Conservation (phyloP, 2,329 filamentous ascomycete species). For the Aspergillus pseudonomiae region DNA sequence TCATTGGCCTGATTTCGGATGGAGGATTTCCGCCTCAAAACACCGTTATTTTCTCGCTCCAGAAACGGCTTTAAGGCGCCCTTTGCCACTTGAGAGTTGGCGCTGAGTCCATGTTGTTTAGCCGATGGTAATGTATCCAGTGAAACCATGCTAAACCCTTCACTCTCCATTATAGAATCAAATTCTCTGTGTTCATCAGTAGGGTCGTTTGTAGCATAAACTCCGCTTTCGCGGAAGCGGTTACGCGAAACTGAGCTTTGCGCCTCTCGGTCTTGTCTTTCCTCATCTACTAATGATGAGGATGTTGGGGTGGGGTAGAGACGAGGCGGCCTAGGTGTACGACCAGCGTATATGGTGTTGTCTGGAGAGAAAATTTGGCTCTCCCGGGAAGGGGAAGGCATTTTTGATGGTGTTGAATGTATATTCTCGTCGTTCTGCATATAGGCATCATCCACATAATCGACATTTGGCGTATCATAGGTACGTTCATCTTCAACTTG, state of each 20-base stretch:
- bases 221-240: constrained; percentile 8
- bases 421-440: constrained; percentile 29
- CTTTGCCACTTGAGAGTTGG: constrained; percentile 31
- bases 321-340: constrained; percentile 35
- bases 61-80: constrained; percentile 31
- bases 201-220: constrained; percentile 31
- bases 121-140: constrained; percentile 56
- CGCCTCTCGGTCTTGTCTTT: constrained; percentile 27
- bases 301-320: constrained; percentile 46
- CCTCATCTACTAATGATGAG: constrained; percentile 43
- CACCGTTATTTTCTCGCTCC: constrained; percentile 31
- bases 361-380: constrained; percentile 32
- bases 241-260: background rate
- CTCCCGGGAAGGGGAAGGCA: constrained; percentile 35
- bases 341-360: constrained; percentile 37
- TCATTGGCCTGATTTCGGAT: constrained; percentile 22
- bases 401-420: constrained; percentile 39
- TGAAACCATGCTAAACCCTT: constrained; percentile 62
- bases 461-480: constrained; percentile 35
- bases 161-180: constrained; percentile 60
- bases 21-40: constrained; percentile 31
- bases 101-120: constrained; percentile 45
- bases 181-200: constrained; percentile 51
- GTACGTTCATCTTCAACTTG: constrained; percentile 27
- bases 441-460: constrained; percentile 32